These are phyloP conservation scores for Fimicolochytrium jonesii DNA, from an alignment of 192 early-diverging fungal genomes.

Conservation along the genomic window DNA sequence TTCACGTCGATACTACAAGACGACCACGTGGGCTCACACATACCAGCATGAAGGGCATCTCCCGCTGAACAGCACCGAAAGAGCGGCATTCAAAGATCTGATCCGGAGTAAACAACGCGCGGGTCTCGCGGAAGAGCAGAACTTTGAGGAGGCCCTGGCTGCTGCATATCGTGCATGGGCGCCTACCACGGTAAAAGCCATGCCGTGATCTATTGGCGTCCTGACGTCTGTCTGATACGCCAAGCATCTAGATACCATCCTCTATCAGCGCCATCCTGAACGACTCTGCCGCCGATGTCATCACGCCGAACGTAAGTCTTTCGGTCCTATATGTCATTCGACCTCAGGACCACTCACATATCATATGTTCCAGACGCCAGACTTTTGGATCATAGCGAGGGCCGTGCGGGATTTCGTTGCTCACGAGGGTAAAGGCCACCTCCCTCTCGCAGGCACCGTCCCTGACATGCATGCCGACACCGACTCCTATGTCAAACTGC, in stretches of 20 bases:
- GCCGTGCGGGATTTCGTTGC: constrained; percentile 77
- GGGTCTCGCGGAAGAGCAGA: constrained; percentile 64
- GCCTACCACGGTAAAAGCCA: constrained; percentile 48
- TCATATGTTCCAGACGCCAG: constrained; percentile 43
- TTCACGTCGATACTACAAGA: too few relatives aligned
- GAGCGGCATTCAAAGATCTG: constrained; percentile 60
- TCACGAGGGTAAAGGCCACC: constrained; percentile 60
- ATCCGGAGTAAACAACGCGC: constrained; percentile 37
- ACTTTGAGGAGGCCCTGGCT: constrained; percentile 82
- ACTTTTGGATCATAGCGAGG: constrained; percentile 83
- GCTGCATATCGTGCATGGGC: constrained; percentile 61
- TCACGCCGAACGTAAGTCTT: constrained; percentile 49
- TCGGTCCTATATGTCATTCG: not conserved
- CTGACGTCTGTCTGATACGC: too few relatives aligned
- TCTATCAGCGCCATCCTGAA: constrained; percentile 51
- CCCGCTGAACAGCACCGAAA: constrained; percentile 57
- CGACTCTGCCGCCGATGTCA: constrained; percentile 30
- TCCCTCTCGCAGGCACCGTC: constrained; percentile 81
- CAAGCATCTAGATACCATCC: constrained; percentile 39
- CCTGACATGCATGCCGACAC: constrained; percentile 99
- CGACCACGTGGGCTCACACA: too few relatives aligned
- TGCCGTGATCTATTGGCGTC: too few relatives aligned
- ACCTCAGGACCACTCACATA: not conserved
- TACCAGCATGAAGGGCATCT: constrained; percentile 59
- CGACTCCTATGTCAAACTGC: constrained; percentile 74